Percentiles rank a stretch among this genome's conserved stretches.
Conservation (phyloP, 495 filamentous ascomycete genomes). For the Penicillium fimorum region DNA sequence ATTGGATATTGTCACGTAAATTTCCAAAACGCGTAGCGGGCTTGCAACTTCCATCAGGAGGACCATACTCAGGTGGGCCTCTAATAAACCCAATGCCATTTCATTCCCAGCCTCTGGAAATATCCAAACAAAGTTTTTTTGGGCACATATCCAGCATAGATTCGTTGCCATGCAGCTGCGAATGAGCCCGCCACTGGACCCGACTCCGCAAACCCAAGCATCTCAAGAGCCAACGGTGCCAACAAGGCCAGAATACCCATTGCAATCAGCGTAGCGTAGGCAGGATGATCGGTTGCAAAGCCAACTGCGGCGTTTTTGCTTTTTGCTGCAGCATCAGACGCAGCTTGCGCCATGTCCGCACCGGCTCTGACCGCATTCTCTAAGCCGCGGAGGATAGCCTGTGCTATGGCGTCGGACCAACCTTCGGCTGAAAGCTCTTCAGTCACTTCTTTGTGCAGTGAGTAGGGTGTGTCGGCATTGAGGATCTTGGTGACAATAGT, state of each 20-base stretch:
- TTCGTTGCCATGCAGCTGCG: constrained; percentile 46
- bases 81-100: constrained; percentile 24
- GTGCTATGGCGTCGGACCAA: constrained; percentile 42
- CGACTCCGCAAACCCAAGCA: constrained; percentile 49
- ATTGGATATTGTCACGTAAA: too few species aligned
- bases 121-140: constrained; percentile 49
- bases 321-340: constrained; percentile 35
- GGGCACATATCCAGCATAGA: constrained; percentile 45
- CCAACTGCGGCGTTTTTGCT: constrained; percentile 28
- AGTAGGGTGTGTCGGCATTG: constrained; percentile 3
- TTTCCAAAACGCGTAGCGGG: too few species aligned
- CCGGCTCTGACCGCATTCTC: constrained; percentile 31
- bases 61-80: too few species aligned
- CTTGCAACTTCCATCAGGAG: not conserved
- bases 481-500: constrained; percentile 19
- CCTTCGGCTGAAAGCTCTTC: constrained; percentile 20
- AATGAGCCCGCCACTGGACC: constrained; percentile 49
- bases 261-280: constrained; percentile 46
- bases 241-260: constrained; percentile 49
- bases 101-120: constrained; percentile 54
- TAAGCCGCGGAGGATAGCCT: constrained; percentile 34
- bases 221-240: constrained; percentile 43
- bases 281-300: constrained; percentile 46
- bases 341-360: constrained; percentile 27
- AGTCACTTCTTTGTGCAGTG: constrained; percentile 13